Evolutionary conservation across 805 yeast species (phyloP).

Genomic region (Metschnikowia cubensis): DNA sequence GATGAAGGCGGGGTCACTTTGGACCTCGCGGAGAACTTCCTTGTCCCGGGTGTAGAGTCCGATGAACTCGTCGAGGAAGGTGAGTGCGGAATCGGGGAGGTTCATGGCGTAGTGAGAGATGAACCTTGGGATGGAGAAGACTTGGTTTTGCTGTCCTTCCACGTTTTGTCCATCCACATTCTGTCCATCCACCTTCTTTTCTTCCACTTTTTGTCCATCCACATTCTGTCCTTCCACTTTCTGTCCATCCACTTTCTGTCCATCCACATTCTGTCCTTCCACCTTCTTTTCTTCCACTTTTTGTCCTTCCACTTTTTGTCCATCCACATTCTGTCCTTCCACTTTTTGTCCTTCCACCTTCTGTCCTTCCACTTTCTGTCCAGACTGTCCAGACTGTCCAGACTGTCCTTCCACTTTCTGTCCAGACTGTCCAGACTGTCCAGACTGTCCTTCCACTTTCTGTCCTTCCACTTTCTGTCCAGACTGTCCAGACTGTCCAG

Average conservation of each 20-base stretch:
- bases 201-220: too few species aligned
- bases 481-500: too few species aligned
- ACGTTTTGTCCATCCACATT: neutral
- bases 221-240: too few species aligned
- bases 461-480: neutral
- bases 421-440: too few species aligned
- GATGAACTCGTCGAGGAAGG: constrained; percentile 70
- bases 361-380: too few species aligned
- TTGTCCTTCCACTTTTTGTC: neutral
- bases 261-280: too few species aligned
- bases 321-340: neutral
- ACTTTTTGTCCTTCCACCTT: too few species aligned
- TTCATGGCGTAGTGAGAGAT: constrained; percentile 87
- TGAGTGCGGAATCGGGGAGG: constrained; percentile 87
- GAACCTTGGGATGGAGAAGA: constrained; percentile 45
- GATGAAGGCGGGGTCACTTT: constrained; percentile 42
- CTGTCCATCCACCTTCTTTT: neutral
- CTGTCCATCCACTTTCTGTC: too few species aligned
- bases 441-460: neutral
- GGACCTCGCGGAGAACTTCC: constrained; percentile 31
- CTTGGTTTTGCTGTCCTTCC: neutral
- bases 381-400: too few species aligned
- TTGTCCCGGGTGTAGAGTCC: constrained; percentile 58
- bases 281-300: too few species aligned
- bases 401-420: too few species aligned